Conservation (phyloP, 768 basidiomycete genomes). For the Rhodotorula diobovata region DNA sequence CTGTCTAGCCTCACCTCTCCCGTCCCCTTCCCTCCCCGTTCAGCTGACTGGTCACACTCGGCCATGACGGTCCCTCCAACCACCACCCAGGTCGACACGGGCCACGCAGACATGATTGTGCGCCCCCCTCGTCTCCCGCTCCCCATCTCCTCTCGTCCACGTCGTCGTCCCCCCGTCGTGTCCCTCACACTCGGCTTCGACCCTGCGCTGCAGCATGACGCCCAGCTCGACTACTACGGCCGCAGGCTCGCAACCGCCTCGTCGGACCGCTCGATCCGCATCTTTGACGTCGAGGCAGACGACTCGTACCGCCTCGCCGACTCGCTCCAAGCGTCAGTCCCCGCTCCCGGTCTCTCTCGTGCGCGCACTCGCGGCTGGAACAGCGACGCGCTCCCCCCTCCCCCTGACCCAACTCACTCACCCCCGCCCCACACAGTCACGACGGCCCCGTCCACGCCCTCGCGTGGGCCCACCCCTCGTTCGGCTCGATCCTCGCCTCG, state of each 20-base stretch:
- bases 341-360: neutral
- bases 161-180: neutral
- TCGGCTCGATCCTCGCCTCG: conserved; percentile 92
- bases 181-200: neutral
- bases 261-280: conserved; percentile 87
- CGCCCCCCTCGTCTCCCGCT: conserved; percentile 44
- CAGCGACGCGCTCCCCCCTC: no score
- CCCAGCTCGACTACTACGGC: conserved; percentile 95
- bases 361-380: neutral
- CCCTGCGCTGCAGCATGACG: conserved; percentile 70
- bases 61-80: conserved; percentile 25
- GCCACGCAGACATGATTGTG: conserved; percentile 98
- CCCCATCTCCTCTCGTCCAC: neutral
- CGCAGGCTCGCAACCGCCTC: conserved; percentile 95
- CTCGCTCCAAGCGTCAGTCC: conserved; percentile 69
- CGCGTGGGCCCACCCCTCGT: conserved; percentile 97
- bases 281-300: conserved; percentile 90
- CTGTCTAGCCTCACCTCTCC: neutral
- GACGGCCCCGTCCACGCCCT: conserved; percentile 98
- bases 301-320: conserved; percentile 51
- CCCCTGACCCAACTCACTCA: neutral
- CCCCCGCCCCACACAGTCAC: conserved; percentile 57
- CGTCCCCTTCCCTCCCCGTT: neutral
- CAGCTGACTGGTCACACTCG: neutral
- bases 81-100: conserved; percentile 66